A percentile compares a stretch with the other conserved stretches of the same genome.
Evolutionary conservation across 768 basidiomycete species (phyloP).

Genomic region (Pholiota microspora): DNA sequence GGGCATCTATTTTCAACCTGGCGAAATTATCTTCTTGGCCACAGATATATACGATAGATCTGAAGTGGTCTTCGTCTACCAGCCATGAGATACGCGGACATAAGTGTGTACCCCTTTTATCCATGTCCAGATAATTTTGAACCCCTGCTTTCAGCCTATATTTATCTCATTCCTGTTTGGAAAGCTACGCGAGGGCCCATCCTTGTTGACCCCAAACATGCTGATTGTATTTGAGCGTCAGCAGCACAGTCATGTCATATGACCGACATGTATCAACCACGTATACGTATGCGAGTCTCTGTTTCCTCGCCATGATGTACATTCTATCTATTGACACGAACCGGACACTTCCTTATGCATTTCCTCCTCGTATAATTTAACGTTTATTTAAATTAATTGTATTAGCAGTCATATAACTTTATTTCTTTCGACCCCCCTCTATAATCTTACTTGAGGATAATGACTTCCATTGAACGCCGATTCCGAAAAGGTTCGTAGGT

Average conservation of each 20-base stretch:
- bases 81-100: slow-evolving; percentile 1
- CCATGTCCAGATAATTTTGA: no score
- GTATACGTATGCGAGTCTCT: no score
- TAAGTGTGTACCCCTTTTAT: not conserved
- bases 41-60: slow-evolving; percentile 11
- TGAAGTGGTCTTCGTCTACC: slow-evolving; percentile 11
- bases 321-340: no score
- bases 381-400: not conserved
- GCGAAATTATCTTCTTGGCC: slow-evolving; percentile 14
- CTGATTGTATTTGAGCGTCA: not conserved
- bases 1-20: not conserved
- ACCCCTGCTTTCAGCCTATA: no score
- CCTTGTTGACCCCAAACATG: not conserved
- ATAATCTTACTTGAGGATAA: no score
- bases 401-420: not conserved
- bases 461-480: no score
- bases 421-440: no score
- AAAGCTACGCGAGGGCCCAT: not conserved
- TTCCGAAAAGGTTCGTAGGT: no score
- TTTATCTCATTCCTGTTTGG: not conserved
- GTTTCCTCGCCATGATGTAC: no score
- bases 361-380: no score
- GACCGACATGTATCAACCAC: not conserved
- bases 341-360: no score
- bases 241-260: not conserved